Conservation (phyloP, 306 rosid species). For the Medicago arabica region DNA sequence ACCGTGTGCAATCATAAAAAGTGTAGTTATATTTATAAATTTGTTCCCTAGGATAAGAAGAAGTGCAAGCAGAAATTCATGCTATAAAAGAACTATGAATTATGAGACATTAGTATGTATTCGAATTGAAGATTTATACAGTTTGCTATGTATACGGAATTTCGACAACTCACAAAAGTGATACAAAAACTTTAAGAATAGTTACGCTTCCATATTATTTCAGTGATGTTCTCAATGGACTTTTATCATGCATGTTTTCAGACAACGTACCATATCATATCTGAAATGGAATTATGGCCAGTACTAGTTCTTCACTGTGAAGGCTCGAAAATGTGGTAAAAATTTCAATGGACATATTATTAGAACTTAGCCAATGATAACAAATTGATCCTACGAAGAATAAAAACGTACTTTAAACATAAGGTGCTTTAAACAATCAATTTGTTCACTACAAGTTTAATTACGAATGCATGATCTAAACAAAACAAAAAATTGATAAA, state of each 20-base stretch:
- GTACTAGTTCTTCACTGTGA: constrained; percentile 34
- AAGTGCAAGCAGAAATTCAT: constrained; percentile 21
- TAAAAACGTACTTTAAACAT: no score
- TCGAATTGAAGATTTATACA: constrained; percentile 27
- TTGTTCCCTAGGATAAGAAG: background rate
- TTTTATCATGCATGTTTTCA: constrained; percentile 41
- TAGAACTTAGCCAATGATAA: constrained; percentile 30
- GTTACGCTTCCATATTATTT: constrained; percentile 43
- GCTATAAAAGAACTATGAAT: constrained; percentile 32
- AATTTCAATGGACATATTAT: constrained; percentile 30
- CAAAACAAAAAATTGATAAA: no score
- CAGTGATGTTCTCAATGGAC: constrained; percentile 46
- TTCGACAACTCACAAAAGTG: constrained; percentile 35
- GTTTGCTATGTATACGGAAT: constrained; percentile 20
- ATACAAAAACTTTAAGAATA: constrained; percentile 36
- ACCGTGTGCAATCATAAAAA: constrained; percentile 41
- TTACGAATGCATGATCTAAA: no score
- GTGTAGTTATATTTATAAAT: no score
- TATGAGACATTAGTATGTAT: constrained; percentile 39
- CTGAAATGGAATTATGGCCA: constrained; percentile 58
- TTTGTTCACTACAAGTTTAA: no score
- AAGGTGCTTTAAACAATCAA: background rate
- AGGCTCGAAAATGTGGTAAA: constrained; percentile 37
- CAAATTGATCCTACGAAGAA: constrained; percentile 10
- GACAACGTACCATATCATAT: constrained; percentile 42